Percentiles rank a stretch among this genome's conserved stretches.
These are phyloP conservation scores for Fusarium protoensiforme DNA, from an alignment of 2,329 filamentous ascomycete genomes.

Conservation along the genomic window DNA sequence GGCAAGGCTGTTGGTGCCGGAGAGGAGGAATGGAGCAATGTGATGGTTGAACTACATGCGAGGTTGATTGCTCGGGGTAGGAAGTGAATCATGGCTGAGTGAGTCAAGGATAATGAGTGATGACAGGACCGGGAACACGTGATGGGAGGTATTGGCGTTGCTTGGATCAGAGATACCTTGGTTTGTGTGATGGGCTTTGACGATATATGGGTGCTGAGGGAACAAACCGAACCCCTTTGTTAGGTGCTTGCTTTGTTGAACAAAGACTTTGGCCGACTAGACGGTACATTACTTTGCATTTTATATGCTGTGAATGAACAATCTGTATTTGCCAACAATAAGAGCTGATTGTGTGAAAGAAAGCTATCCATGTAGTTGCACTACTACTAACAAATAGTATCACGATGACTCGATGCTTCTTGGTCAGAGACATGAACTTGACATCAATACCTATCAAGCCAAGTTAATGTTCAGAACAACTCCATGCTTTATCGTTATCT, in stretches of 20 bases:
- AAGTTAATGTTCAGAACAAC: not conserved
- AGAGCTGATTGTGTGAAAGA: not conserved
- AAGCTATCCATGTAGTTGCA: not conserved
- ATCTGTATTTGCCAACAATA: not conserved
- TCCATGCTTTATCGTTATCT: not conserved
- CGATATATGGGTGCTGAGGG: constrained; percentile 1
- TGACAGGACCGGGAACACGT: constrained; percentile 35
- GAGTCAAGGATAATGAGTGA: constrained; percentile 42
- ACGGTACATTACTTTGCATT: not conserved
- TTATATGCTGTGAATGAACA: not conserved
- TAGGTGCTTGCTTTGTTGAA: constrained; percentile 3
- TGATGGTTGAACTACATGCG: constrained; percentile 65
- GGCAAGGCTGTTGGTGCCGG: constrained; percentile 54
- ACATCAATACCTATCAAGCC: not conserved
- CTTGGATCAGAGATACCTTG: constrained; percentile 38
- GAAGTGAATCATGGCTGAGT: constrained; percentile 50
- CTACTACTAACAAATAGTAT: not conserved
- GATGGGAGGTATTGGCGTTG: constrained; percentile 34
- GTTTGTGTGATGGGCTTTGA: constrained; percentile 30
- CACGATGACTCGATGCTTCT: not conserved
- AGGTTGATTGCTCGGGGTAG: constrained; percentile 66
- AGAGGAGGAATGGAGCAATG: constrained; percentile 63
- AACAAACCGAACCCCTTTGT: constrained; percentile 10
- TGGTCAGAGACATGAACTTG: not conserved
- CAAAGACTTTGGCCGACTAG: constrained; percentile 7